Evolutionary conservation across 2,329 filamentous ascomycete genomes (phyloP).

Genomic region (Geosmithia morbida): DNA sequence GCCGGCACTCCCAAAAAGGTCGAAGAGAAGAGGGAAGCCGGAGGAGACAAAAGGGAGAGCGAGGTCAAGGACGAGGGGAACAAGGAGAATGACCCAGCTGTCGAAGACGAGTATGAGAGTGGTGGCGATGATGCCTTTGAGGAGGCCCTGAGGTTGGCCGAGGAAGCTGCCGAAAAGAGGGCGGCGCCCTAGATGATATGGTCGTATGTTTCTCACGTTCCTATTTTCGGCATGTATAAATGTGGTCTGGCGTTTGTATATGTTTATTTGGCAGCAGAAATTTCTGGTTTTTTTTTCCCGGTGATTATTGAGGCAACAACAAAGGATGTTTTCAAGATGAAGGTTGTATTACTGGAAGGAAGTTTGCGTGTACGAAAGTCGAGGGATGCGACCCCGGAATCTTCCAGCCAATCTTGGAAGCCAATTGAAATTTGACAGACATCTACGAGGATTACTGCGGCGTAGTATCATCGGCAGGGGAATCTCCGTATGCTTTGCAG

Average conservation of each 20-base stretch:
- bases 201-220: no score
- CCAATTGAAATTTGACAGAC: background rate
- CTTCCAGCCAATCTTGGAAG: background rate
- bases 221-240: no score
- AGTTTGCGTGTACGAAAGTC: no score
- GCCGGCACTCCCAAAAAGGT: constrained; percentile 6
- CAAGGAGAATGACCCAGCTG: constrained; percentile 3
- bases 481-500: no score
- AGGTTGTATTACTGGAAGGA: no score
- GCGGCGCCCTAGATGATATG: background rate
- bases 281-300: no score
- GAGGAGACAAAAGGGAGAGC: constrained; percentile 3
- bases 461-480: no score
- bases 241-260: no score
- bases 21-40: constrained; percentile 1
- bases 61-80: background rate
- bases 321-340: no score
- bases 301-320: no score
- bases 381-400: background rate
- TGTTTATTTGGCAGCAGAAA: no score
- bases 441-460: no score
- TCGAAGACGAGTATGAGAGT: constrained; percentile 15
- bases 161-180: constrained; percentile 7
- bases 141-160: constrained; percentile 17
- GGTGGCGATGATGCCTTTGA: constrained; percentile 22